Conservation (phyloP, 2,329 filamentous ascomycete genomes). For the Aspergillus phoenicis region DNA sequence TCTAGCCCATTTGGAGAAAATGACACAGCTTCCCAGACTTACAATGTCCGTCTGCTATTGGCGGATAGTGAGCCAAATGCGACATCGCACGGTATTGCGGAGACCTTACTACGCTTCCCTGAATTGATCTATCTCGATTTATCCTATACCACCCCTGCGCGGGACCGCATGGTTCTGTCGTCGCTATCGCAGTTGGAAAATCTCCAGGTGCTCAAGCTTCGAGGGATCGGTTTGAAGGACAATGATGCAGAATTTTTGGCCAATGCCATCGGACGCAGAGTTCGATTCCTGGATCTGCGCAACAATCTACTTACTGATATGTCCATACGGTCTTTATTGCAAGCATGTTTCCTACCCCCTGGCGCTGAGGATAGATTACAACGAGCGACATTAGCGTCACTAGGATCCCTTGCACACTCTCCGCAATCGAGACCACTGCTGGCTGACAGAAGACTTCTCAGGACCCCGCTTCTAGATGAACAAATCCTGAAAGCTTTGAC, state of each 20-base stretch:
- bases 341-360: slow-evolving; percentile 51
- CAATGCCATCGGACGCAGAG: slow-evolving; percentile 53
- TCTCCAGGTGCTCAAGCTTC: slow-evolving; percentile 60
- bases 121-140: slow-evolving; percentile 61
- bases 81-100: slow-evolving; percentile 57
- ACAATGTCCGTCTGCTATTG: slow-evolving; percentile 58
- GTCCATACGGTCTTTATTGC: slow-evolving; percentile 55
- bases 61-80: slow-evolving; percentile 61
- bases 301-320: slow-evolving; percentile 61
- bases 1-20: slow-evolving; percentile 15
- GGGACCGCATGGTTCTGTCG: slow-evolving; percentile 52
- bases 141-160: slow-evolving; percentile 56
- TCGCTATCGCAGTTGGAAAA: slow-evolving; percentile 51
- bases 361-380: slow-evolving; percentile 6
- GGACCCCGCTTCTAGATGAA: slow-evolving; percentile 44
- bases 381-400: slow-evolving; percentile 5
- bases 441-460: slow-evolving; percentile 27
- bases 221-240: slow-evolving; percentile 57
- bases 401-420: not conserved
- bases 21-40: slow-evolving; percentile 29
- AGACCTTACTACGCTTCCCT: slow-evolving; percentile 56
- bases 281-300: slow-evolving; percentile 60
- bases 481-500: slow-evolving; percentile 55
- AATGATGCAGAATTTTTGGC: slow-evolving; percentile 56
- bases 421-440: not conserved